Conservation (phyloP, 2,329 filamentous ascomycete genomes). For the Volutella citrinella region DNA sequence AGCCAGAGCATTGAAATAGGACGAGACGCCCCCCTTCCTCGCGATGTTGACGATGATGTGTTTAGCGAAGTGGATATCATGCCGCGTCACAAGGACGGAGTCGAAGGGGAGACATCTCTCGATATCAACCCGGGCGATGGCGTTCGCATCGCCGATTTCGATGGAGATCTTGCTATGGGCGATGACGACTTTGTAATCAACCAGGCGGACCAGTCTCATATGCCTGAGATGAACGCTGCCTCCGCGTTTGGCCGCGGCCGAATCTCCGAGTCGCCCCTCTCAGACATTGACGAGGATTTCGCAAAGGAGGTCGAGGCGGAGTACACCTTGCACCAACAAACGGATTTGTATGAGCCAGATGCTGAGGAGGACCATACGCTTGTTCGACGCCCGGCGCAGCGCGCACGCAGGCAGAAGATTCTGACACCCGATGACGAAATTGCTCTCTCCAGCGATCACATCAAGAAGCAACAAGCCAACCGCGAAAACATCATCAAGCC, state of each 20-base stretch:
- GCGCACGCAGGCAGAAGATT: slow-evolving; percentile 73
- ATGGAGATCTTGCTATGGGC: slow-evolving; percentile 61
- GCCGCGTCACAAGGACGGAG: slow-evolving; percentile 53
- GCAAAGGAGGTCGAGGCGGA: slow-evolving; percentile 59
- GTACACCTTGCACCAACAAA: slow-evolving; percentile 50
- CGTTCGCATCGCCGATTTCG: slow-evolving; percentile 60
- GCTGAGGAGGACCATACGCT: slow-evolving; percentile 57
- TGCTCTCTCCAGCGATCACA: slow-evolving; percentile 70
- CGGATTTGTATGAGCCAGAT: slow-evolving; percentile 60
- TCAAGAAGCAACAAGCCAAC: slow-evolving; percentile 83
- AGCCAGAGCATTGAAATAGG: slow-evolving; percentile 80
- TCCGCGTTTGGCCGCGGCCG: slow-evolving; percentile 53
- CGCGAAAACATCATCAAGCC: slow-evolving; percentile 82
- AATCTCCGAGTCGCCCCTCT: slow-evolving; percentile 68
- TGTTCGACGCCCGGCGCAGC: slow-evolving; percentile 67
- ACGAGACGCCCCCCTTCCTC: slow-evolving; percentile 73
- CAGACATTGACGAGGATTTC: slow-evolving; percentile 64
- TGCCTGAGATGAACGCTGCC: slow-evolving; percentile 46
- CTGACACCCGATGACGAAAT: slow-evolving; percentile 80
- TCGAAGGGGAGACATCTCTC: slow-evolving; percentile 54
- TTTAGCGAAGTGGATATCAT: slow-evolving; percentile 61
- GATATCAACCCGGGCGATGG: slow-evolving; percentile 51
- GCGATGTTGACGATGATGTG: slow-evolving; percentile 67
- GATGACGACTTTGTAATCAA: slow-evolving; percentile 64
- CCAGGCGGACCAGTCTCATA: slow-evolving; percentile 56